Evolutionary conservation across 345 rosid species (phyloP).

Genomic region (Gossypium sturtianum): DNA sequence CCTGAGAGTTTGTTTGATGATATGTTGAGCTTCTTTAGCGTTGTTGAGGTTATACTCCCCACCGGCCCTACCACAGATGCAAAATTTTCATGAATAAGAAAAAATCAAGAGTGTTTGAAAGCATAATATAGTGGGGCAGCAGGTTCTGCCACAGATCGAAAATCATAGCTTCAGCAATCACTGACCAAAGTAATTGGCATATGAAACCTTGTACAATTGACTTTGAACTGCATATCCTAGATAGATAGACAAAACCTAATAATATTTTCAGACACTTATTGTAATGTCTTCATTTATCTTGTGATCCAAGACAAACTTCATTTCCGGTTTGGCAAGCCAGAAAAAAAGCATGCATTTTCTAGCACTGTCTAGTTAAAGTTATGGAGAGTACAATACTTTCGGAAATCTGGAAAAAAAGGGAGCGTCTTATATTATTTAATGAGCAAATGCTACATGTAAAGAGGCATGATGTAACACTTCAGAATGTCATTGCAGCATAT

Average conservation of each 20-base stretch:
- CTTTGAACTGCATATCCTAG: not conserved
- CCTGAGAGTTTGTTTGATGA: slow-evolving; percentile 78
- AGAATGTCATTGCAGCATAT: not conserved
- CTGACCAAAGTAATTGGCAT: not conserved
- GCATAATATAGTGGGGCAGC: not conserved
- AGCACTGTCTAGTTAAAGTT: not conserved
- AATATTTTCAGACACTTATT: not conserved
- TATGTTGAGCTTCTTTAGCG: slow-evolving; percentile 67
- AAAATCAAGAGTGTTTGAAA: not conserved
- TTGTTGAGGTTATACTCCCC: slow-evolving; percentile 61
- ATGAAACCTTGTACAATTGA: not conserved
- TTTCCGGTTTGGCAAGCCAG: not conserved
- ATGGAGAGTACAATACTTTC: not conserved
- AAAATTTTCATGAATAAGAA: not conserved
- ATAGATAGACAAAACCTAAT: not conserved
- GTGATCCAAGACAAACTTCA: not conserved
- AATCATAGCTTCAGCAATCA: not conserved
- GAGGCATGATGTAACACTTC: not conserved
- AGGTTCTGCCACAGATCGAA: not conserved
- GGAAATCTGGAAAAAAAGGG: not conserved
- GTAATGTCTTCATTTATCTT: not conserved
- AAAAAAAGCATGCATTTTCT: not conserved
- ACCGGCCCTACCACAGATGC: slow-evolving; percentile 57
- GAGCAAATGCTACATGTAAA: not conserved
- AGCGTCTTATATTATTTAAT: not conserved